These are phyloP conservation scores for Aspergillus sp. DNA, from an alignment of 2,329 filamentous ascomycete species.

Conservation along the genomic window DNA sequence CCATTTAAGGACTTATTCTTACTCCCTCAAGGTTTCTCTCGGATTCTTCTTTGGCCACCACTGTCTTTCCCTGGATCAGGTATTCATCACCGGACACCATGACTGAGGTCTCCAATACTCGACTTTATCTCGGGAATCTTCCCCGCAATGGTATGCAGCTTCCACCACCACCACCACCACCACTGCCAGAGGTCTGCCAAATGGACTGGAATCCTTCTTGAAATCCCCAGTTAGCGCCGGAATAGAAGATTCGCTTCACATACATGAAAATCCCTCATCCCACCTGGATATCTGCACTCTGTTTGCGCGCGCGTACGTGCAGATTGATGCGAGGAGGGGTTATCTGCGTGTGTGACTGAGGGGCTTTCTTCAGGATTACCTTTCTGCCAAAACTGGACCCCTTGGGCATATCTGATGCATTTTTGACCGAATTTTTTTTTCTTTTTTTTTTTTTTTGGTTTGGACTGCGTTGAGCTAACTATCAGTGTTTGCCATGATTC, in stretches of 20 bases:
- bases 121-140: conserved; percentile 96
- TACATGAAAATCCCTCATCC: no score
- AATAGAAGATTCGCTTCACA: background rate
- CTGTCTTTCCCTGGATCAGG: background rate
- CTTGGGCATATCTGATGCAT: no score
- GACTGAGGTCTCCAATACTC: conserved; percentile 86
- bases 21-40: no score
- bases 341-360: no score
- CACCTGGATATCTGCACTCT: no score
- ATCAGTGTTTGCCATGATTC: conserved; percentile 29
- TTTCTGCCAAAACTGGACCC: no score
- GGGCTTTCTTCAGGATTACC: no score
- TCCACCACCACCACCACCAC: conserved; percentile 19
- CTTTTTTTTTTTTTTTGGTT: conserved; percentile 12
- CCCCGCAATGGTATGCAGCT: conserved; percentile 77
- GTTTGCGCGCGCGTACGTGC: no score
- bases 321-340: no score
- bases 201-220: conserved; percentile 13
- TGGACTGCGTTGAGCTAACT: conserved; percentile 24
- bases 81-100: conserved; percentile 37
- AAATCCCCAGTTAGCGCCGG: background rate
- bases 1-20: no score
- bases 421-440: background rate
- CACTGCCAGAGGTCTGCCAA: conserved; percentile 14
- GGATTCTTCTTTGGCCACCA: no score